These are phyloP conservation scores for Rhytidiadelphus loreus DNA, from an alignment of 225 moss, liverwort and hornwort genomes.

Conservation along the genomic window DNA sequence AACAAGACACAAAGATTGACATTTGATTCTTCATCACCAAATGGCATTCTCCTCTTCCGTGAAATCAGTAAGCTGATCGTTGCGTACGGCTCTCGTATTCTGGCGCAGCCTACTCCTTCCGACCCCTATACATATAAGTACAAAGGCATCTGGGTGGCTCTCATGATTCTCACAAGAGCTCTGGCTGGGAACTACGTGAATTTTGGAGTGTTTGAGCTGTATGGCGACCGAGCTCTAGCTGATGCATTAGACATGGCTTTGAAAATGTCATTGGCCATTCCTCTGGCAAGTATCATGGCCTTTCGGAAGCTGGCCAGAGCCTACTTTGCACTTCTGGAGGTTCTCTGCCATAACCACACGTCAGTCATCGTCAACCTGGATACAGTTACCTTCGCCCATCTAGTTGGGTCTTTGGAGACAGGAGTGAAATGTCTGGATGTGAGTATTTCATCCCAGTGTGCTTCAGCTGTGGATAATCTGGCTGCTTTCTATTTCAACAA, in stretches of 20 bases:
- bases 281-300: constrained; percentile 51
- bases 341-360: constrained; percentile 50
- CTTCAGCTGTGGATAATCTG: constrained; percentile 53
- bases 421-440: constrained; percentile 57
- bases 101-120: constrained; percentile 35
- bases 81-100: constrained; percentile 48
- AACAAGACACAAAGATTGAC: constrained; percentile 57
- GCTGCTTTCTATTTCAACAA: constrained; percentile 58
- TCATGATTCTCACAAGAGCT: constrained; percentile 53
- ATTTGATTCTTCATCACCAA: constrained; percentile 52
- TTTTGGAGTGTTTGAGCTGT: constrained; percentile 60
- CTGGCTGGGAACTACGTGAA: constrained; percentile 60
- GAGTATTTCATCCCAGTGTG: constrained; percentile 54
- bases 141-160: constrained; percentile 61
- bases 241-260: constrained; percentile 56
- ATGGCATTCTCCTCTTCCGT: constrained; percentile 49
- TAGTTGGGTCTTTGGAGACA: constrained; percentile 52
- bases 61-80: constrained; percentile 53
- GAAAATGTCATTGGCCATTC: constrained; percentile 54
- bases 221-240: constrained; percentile 49
- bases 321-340: constrained; percentile 35
- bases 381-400: constrained; percentile 39
- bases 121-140: constrained; percentile 63
- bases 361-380: constrained; percentile 57
- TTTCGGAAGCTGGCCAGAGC: constrained; percentile 63